Percentiles rank a stretch among this genome's conserved stretches.
These are phyloP conservation scores for Aspergillus sp. DNA, from an alignment of 2,329 filamentous ascomycete genomes.

Conservation along the genomic window DNA sequence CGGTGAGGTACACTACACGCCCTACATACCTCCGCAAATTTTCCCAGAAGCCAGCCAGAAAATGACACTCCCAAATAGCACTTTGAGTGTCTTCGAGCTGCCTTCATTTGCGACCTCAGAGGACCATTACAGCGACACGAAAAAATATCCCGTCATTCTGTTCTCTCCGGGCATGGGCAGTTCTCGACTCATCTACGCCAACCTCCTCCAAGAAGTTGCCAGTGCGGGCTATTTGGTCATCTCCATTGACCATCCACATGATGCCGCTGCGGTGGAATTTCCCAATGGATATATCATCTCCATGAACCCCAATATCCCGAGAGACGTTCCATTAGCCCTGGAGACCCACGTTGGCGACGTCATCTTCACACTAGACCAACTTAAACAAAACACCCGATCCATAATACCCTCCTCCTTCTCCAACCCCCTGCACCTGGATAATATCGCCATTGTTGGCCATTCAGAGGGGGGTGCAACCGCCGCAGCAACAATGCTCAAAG, in stretches of 20 bases:
- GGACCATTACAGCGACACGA: too few relatives aligned
- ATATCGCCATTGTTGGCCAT: conserved; percentile 24
- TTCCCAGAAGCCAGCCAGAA: neutral
- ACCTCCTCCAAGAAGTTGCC: neutral
- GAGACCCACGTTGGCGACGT: conserved; percentile 4
- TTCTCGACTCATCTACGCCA: neutral
- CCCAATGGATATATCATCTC: conserved; percentile 10
- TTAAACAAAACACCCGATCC: neutral
- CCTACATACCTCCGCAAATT: neutral
- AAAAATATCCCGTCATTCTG: neutral
- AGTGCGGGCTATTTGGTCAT: neutral
- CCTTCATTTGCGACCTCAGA: too few relatives aligned
- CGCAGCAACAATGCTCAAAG: conserved; percentile 14
- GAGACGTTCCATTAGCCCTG: neutral
- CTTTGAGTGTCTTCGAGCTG: neutral
- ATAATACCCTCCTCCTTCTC: conserved; percentile 1
- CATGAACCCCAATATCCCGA: neutral
- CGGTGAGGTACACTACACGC: neutral
- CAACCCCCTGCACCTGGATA: neutral
- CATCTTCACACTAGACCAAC: conserved; percentile 2
- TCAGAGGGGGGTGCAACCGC: conserved; percentile 31
- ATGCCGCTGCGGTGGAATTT: conserved; percentile 15
- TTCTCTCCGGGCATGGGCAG: neutral
- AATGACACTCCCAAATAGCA: neutral
- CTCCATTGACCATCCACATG: conserved; percentile 16